Conservation (phyloP, 371 early-diverging fungal species). For the Mucor piriformis region DNA sequence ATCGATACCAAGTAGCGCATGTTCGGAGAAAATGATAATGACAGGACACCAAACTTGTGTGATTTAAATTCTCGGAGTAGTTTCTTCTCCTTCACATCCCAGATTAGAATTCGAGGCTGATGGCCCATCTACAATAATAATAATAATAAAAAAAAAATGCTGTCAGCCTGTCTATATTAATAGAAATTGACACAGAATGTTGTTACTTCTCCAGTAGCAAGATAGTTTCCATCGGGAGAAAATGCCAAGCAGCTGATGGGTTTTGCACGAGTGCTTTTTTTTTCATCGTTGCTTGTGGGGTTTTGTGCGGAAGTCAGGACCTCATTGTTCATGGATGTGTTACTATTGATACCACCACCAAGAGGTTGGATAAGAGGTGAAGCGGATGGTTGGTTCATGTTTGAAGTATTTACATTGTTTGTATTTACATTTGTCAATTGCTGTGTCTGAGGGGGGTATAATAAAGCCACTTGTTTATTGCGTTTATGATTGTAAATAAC, state of each 20-base stretch:
- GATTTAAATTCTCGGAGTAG: conserved; percentile 70
- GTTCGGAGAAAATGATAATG: conserved; percentile 77
- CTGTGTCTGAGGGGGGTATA: conserved; percentile 47
- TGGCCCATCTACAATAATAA: conserved; percentile 74
- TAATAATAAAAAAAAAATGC: not conserved
- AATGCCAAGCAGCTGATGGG: conserved; percentile 78
- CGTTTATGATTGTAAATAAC: conserved; percentile 73
- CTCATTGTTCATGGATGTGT: conserved; percentile 11
- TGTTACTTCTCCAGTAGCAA: conserved; percentile 82
- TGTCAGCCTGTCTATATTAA: conserved; percentile 1
- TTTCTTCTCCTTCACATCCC: conserved; percentile 62
- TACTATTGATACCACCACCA: conserved; percentile 3
- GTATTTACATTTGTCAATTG: conserved; percentile 9
- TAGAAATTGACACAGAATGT: not conserved
- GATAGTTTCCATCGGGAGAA: conserved; percentile 74
- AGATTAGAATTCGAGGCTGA: conserved; percentile 79
- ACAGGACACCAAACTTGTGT: conserved; percentile 82
- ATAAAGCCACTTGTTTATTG: conserved; percentile 69
- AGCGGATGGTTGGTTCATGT: conserved; percentile 7
- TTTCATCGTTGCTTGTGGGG: conserved; percentile 26
- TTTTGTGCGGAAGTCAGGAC: conserved; percentile 10
- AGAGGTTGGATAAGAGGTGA: conserved; percentile 15
- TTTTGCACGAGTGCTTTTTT: conserved; percentile 59
- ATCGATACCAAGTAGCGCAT: conserved; percentile 74
- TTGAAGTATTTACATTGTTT: not conserved